Evolutionary conservation across 352 stramenopile genomes (phyloP), one percentile per base, ranked within the genome.

Genomic region (Pythium rhizo-oryzae): DNA sequence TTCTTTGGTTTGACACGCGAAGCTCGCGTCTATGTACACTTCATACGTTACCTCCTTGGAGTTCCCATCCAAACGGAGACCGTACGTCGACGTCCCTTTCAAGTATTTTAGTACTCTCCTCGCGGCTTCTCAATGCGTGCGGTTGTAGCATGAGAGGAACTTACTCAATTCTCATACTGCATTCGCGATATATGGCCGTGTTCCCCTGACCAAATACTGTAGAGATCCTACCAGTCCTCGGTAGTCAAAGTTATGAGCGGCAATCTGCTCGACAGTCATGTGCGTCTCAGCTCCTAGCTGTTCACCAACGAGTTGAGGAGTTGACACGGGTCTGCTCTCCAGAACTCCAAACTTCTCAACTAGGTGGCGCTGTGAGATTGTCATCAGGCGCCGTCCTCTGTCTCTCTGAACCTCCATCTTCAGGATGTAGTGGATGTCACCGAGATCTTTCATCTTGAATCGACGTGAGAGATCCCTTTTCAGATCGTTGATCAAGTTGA

Each of bases 361-460:
- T 4, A 70, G 19, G 19, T 61, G 21, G 8, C 16, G 23, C 37
- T 55, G 57, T 54, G 57, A 63, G 15, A 55, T 55, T 1, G 25
- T 44, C 37, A 65, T 43, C 51, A 72, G 30, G 54, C 30, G 46
- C n/a, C 33, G 23, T 12, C 8, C 13, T 43, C 21, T 63, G 28
- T 63, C 43, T 8, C 57, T 15, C 23, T 28, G 16, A 4, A 55
- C 44, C 46, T 63, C 57, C 57, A 63, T 63, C 25, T 67, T 79
- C 8, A 79, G 69, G n/a, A 74, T 65, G 37, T 76, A 74, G 56
- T 78, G 51, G 55, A 75, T 67, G 21, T 78, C 68, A 28, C 65
- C 66, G 1, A 77, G 51, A 57, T 74, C 72, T 21, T 79, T 75
- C 65, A 79, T 74, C 64, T 79, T 75, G 46, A 79, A 74, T 18